A percentile compares a stretch with the other conserved stretches of the same genome.
Conservation (phyloP, 1,284 basidiomycete genomes). For the Flammula alnicola region DNA sequence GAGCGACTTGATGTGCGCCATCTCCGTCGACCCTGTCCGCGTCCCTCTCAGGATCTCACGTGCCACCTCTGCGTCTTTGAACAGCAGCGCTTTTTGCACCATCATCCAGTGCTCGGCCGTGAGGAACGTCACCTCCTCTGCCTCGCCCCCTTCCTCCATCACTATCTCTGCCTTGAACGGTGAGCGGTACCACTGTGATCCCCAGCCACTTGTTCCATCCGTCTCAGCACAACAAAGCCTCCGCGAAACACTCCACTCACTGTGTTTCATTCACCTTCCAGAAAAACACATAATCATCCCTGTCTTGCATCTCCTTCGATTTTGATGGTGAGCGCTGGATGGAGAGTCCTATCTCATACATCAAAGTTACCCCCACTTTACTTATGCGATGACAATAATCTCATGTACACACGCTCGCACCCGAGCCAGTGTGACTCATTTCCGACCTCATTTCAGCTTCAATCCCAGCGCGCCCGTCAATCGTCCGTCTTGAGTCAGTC, state of each 20-base stretch:
- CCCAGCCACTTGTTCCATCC: constrained; percentile 53
- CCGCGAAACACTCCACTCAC: constrained; percentile 31
- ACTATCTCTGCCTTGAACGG: constrained; percentile 46
- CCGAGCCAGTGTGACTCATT: too few relatives aligned
- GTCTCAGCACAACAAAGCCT: not conserved
- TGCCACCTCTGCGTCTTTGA: constrained; percentile 48
- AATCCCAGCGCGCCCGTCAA: too few relatives aligned
- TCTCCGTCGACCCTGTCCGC: constrained; percentile 32
- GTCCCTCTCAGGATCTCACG: constrained; percentile 43
- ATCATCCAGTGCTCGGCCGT: constrained; percentile 72
- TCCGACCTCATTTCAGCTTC: too few relatives aligned
- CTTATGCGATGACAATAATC: too few relatives aligned
- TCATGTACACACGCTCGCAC: too few relatives aligned
- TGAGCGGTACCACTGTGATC: constrained; percentile 58
- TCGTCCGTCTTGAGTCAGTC: too few relatives aligned
- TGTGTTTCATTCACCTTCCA: constrained; percentile 48
- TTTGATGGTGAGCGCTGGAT: too few relatives aligned
- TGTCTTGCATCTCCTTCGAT: too few relatives aligned
- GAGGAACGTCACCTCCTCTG: constrained; percentile 42
- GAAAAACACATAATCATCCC: constrained; percentile 50
- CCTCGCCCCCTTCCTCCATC: too few relatives aligned
- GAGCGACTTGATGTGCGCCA: constrained; percentile 52
- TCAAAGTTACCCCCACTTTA: too few relatives aligned
- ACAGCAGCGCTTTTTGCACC: constrained; percentile 61
- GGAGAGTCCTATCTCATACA: too few relatives aligned